Percentiles rank a stretch among this genome's conserved stretches.
These are phyloP conservation scores for Periconia sp. DNA, from an alignment of 2,329 filamentous ascomycete genomes.

Conservation along the genomic window DNA sequence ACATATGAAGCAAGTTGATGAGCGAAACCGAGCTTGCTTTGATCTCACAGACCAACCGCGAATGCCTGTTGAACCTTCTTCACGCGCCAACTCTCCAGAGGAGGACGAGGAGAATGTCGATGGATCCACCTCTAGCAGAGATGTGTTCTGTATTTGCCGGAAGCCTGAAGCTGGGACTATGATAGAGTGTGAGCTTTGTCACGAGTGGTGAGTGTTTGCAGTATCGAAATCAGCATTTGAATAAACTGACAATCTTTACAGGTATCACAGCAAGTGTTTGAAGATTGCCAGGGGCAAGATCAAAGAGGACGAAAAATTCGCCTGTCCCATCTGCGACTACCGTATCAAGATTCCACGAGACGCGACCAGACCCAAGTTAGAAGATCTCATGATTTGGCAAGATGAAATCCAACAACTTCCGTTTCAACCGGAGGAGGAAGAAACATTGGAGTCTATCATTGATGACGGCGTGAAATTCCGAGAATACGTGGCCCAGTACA, in stretches of 20 bases:
- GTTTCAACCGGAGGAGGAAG: slow-evolving; percentile 95
- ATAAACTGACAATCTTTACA: slow-evolving; percentile 40
- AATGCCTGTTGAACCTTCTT: slow-evolving; percentile 87
- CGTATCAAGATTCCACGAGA: slow-evolving; percentile 95
- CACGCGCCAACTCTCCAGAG: slow-evolving; percentile 72
- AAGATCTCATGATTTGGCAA: slow-evolving; percentile 82
- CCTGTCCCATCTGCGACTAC: slow-evolving; percentile 97
- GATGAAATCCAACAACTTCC: slow-evolving; percentile 79
- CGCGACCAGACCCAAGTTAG: slow-evolving; percentile 90
- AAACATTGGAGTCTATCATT: slow-evolving; percentile 81
- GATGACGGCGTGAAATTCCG: slow-evolving; percentile 82
- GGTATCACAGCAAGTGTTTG: slow-evolving; percentile 97
- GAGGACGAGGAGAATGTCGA: slow-evolving; percentile 48
- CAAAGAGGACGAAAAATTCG: slow-evolving; percentile 98
- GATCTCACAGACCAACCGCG: slow-evolving; percentile 86
- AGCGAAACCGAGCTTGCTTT: slow-evolving; percentile 88
- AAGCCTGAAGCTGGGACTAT: slow-evolving; percentile 96
- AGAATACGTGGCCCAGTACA: slow-evolving; percentile 76
- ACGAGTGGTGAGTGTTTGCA: slow-evolving; percentile 77
- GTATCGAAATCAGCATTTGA: neutral
- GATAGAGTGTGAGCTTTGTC: slow-evolving; percentile 98
- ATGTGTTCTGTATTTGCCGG: slow-evolving; percentile 97
- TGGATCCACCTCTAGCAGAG: slow-evolving; percentile 57
- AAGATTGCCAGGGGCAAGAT: slow-evolving; percentile 98
- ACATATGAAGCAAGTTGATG: slow-evolving; percentile 90